Evolutionary conservation across 768 basidiomycete genomes (phyloP).

Genomic region (Suillus clintonianus): DNA sequence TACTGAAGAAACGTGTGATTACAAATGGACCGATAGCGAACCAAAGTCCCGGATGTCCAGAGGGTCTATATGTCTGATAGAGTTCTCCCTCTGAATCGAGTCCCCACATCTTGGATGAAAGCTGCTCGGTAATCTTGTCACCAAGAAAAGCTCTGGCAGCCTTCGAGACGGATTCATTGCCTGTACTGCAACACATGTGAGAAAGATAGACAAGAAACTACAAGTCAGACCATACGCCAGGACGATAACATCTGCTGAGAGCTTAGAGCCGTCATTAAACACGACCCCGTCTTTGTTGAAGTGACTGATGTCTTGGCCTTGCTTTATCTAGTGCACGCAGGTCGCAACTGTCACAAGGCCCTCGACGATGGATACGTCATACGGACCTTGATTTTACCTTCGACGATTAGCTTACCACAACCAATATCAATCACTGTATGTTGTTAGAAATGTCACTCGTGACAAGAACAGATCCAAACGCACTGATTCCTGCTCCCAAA

Average conservation of each 20-base stretch:
- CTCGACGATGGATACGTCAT: neutral
- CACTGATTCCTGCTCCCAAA: neutral
- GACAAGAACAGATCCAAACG: neutral
- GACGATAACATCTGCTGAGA: constrained; percentile 47
- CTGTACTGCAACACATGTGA: neutral
- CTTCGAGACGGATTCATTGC: neutral
- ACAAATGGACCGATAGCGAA: neutral
- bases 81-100: neutral
- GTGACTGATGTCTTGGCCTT: constrained; percentile 37
- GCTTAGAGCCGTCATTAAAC: constrained; percentile 39
- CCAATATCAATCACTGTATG: constrained; percentile 12
- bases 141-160: neutral
- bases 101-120: neutral
- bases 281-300: constrained; percentile 42
- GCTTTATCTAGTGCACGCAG: constrained; percentile 23
- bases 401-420: neutral
- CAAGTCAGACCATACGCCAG: constrained; percentile 44
- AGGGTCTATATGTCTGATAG: neutral
- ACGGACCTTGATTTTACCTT: neutral
- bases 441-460: neutral
- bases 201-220: neutral
- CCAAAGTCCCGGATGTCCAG: neutral
- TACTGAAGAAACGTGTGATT: neutral
- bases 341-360: neutral
- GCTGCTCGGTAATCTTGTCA: neutral